Base-by-base conservation (phyloP, 2,329 filamentous ascomycete species). In the Sporothrix humicola region DNA sequence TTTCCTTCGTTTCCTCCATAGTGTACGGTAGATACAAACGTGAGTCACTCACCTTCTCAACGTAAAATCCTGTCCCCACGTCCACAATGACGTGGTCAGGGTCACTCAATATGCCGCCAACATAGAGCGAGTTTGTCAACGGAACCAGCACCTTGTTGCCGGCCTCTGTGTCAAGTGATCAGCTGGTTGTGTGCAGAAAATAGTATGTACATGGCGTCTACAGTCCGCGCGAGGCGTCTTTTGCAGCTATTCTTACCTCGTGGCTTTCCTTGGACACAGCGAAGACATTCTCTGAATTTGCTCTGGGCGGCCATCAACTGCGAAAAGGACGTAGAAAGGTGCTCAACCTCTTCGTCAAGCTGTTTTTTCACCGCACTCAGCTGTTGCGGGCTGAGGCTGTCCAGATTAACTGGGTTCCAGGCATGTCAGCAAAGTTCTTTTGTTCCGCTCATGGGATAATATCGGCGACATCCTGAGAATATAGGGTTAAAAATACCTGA, bases 281-380 rank as follows among this genome's bases (percentile, higher is more conserved):
- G 88, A 50, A 97, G 87, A 79, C 96, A 99, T 80, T 98, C 95
- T 73, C 89, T 89, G 85, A 99, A 99, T 82, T 97, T 97, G 72
- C 90, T 88, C 82, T 98, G 96, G 2, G 96, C 96, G 71, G 91
- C 91, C 76, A 95, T 93, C 1, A 99, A 90, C 81, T 97, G 96
- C 69, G 92, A 88, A 84, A 97, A 97, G 10, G 96, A 98, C 73
- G 86, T 89, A 1, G 94, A 97, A 77, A 99, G 89, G 85, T 98
- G 95, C 81, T 97, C 94, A 77, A 99, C 91, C 84, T 99, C 96
- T 79, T 96, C 92, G 82, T 97, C 95, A 77, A 99, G 91, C 82
- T 98, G 95, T 82, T 96, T 94, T 87, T 99, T 98, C 78, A 99
- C 91, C 78, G 94, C 90, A 77, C 90, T 91, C 77, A 99, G 92